phyloP scores from a whole-genome alignment of 495 filamentous ascomycete species.

The Hypomontagnella submonticulosa region DNA sequence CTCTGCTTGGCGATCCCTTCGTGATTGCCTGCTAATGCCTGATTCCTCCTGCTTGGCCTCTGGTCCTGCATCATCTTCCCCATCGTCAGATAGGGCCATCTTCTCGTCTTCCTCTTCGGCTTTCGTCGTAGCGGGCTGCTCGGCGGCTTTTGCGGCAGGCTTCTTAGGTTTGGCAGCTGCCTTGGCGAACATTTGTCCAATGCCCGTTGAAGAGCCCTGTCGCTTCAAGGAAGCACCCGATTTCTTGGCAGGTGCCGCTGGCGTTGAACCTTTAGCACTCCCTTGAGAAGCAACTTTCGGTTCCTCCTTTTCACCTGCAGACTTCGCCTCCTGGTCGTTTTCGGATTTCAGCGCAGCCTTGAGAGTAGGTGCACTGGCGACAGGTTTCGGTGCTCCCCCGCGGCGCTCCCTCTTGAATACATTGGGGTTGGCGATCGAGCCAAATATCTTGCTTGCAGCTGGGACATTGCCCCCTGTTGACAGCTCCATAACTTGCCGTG shows the following conservation, averaged over 20 bases:
- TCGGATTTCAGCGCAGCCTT: constrained; percentile 37
- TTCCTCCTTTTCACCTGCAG: constrained; percentile 51
- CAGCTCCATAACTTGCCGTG: constrained; percentile 66
- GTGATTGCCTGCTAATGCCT: constrained; percentile 61
- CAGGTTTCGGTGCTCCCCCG: constrained; percentile 37
- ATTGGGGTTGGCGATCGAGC: constrained; percentile 50
- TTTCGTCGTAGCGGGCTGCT: constrained; percentile 50
- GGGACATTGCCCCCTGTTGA: constrained; percentile 31
- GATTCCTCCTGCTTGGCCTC: constrained; percentile 52
- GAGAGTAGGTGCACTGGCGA: constrained; percentile 22
- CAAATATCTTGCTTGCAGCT: constrained; percentile 33
- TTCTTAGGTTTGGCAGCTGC: constrained; percentile 73
- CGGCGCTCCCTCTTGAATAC: constrained; percentile 55
- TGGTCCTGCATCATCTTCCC: constrained; percentile 67
- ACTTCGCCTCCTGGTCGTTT: constrained; percentile 39
- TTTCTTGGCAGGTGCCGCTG: constrained; percentile 54
- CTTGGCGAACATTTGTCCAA: constrained; percentile 89
- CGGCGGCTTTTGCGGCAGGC: constrained; percentile 53
- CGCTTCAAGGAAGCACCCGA: constrained; percentile 63
- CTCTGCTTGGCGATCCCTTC: constrained; percentile 76
- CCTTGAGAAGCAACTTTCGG: constrained; percentile 41
- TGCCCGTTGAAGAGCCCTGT: constrained; percentile 64
- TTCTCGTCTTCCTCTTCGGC: constrained; percentile 63
- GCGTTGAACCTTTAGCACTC: constrained; percentile 42
- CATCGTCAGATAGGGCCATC: constrained; percentile 77